These are phyloP conservation scores for Huntiella bhutanensis DNA, from an alignment of 2,329 filamentous ascomycete species.

Conservation along the genomic window DNA sequence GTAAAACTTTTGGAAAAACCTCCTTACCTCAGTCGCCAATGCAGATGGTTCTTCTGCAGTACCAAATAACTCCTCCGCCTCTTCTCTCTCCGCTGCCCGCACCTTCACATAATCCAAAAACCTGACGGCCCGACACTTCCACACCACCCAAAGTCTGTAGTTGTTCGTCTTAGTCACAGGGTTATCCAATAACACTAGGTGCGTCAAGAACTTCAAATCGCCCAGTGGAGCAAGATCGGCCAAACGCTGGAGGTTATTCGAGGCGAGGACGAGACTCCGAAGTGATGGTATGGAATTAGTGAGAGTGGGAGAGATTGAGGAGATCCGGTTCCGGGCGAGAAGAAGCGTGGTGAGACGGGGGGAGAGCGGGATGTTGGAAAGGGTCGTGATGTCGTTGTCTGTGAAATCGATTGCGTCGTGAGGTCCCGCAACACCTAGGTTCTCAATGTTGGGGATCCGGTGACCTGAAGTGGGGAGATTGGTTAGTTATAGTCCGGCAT, in stretches of 20 bases:
- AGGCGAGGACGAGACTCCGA: slow-evolving; percentile 60
- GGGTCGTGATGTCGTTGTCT: slow-evolving; percentile 83
- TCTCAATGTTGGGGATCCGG: slow-evolving; percentile 94
- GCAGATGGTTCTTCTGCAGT: slow-evolving; percentile 58
- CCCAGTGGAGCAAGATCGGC: slow-evolving; percentile 71
- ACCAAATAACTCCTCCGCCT: slow-evolving; percentile 68
- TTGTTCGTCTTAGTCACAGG: slow-evolving; percentile 66
- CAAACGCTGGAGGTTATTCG: slow-evolving; percentile 68
- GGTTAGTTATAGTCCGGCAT: slow-evolving; percentile 75
- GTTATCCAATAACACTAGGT: slow-evolving; percentile 69
- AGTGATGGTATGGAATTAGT: slow-evolving; percentile 64
- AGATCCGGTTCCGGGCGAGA: slow-evolving; percentile 73
- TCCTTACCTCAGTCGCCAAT: slow-evolving; percentile 48
- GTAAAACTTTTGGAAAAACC: neutral
- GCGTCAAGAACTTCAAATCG: slow-evolving; percentile 50
- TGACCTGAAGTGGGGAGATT: slow-evolving; percentile 54
- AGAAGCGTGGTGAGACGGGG: slow-evolving; percentile 76
- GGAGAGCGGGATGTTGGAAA: slow-evolving; percentile 84
- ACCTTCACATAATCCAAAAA: slow-evolving; percentile 91
- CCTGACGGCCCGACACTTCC: slow-evolving; percentile 64
- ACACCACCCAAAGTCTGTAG: slow-evolving; percentile 84
- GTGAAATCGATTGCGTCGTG: slow-evolving; percentile 97
- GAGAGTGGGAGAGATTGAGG: slow-evolving; percentile 59
- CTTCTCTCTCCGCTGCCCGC: slow-evolving; percentile 61
- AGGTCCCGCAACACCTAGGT: slow-evolving; percentile 86